These are phyloP conservation scores for Sporisorium graminicola DNA, from an alignment of 1,284 basidiomycete genomes.

Conservation along the genomic window DNA sequence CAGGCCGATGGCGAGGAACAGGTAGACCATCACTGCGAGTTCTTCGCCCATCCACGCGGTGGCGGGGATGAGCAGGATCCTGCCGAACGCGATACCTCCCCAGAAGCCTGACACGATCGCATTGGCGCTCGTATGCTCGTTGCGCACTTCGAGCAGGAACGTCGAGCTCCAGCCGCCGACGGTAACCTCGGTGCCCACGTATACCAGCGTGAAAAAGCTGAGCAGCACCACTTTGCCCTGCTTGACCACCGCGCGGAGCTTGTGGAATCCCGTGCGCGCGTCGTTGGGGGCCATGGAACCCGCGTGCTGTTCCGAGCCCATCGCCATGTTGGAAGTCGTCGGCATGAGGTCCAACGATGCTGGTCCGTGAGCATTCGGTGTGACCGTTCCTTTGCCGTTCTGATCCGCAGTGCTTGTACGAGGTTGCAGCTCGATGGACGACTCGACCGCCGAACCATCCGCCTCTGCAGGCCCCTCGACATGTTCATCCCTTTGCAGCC, in stretches of 20 bases:
- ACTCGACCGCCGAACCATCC: not conserved
- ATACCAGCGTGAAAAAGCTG: slow-evolving; percentile 42
- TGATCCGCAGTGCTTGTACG: not conserved
- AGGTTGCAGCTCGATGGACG: slow-evolving; percentile 21
- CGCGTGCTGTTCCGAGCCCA: slow-evolving; percentile 17
- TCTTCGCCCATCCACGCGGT: slow-evolving; percentile 51
- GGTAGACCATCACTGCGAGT: slow-evolving; percentile 45
- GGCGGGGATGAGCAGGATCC: slow-evolving; percentile 53
- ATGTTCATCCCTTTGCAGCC: slow-evolving; percentile 36
- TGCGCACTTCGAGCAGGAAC: slow-evolving; percentile 41
- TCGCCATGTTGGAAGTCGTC: not conserved
- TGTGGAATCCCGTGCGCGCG: slow-evolving; percentile 25
- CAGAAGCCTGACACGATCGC: slow-evolving; percentile 57
- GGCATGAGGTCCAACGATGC: slow-evolving; percentile 24
- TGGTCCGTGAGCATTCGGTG: slow-evolving; percentile 1
- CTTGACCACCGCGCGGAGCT: slow-evolving; percentile 32
- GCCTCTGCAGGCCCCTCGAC: slow-evolving; percentile 19
- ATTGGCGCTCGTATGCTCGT: slow-evolving; percentile 29
- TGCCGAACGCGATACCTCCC: slow-evolving; percentile 52
- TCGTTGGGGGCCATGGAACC: slow-evolving; percentile 2
- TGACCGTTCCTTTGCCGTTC: not conserved
- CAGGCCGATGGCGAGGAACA: slow-evolving; percentile 39
- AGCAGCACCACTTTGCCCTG: slow-evolving; percentile 32
- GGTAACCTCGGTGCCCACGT: slow-evolving; percentile 57
- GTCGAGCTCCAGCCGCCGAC: slow-evolving; percentile 56